These are phyloP conservation scores for Ceratocystis variospora DNA, from an alignment of 2,329 filamentous ascomycete genomes.

Conservation along the genomic window DNA sequence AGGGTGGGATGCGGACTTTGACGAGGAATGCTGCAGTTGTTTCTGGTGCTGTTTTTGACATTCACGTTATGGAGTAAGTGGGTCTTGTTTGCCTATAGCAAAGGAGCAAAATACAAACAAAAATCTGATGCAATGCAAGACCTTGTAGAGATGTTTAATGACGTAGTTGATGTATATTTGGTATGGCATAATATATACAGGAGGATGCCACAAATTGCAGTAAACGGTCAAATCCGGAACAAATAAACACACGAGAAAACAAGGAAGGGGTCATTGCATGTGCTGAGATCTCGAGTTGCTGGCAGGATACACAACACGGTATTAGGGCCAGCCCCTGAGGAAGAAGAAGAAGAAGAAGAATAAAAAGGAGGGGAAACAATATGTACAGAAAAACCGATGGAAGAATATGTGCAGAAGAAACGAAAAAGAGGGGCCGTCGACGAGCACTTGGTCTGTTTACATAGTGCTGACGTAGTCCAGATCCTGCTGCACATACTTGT, in stretches of 20 bases:
- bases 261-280: background rate
- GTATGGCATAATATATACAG: background rate
- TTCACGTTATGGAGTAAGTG: background rate
- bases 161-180: background rate
- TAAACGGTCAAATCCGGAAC: background rate
- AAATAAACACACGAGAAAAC: background rate
- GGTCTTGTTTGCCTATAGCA: too few relatives aligned
- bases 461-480: conserved; percentile 23
- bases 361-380: background rate
- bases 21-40: background rate
- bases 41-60: background rate
- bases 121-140: background rate
- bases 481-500: conserved; percentile 28
- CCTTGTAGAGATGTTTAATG: background rate
- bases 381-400: background rate
- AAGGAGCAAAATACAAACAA: too few relatives aligned
- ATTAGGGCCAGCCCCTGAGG: background rate
- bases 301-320: background rate
- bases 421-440: background rate
- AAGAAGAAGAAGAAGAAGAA: background rate
- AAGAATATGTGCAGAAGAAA: conserved; percentile 8
- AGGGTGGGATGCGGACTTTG: too few relatives aligned
- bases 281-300: background rate
- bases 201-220: background rate
- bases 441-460: conserved; percentile 1